Conservation (phyloP, 2,329 filamentous ascomycete genomes). For the Erysiphe pulchra region DNA sequence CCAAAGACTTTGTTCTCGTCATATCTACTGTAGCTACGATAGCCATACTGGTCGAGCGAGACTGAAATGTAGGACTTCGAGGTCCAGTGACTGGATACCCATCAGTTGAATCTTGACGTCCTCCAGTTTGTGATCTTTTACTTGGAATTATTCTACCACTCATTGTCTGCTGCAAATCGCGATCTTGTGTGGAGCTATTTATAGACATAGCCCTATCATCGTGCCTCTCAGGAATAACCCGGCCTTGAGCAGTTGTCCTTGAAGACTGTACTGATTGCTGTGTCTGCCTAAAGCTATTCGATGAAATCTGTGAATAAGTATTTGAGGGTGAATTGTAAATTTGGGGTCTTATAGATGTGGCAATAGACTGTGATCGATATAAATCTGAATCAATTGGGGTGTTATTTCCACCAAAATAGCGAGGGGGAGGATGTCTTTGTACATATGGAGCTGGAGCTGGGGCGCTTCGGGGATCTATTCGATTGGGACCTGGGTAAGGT, state of each 20-base stretch:
- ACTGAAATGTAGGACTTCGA: slow-evolving; percentile 20
- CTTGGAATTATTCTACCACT: slow-evolving; percentile 78
- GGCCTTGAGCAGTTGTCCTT: slow-evolving; percentile 70
- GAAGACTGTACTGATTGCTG: slow-evolving; percentile 42
- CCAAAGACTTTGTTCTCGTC: slow-evolving; percentile 68
- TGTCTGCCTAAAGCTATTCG: slow-evolving; percentile 54
- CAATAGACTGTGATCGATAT: slow-evolving; percentile 84
- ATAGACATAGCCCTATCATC: slow-evolving; percentile 93
- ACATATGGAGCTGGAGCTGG: slow-evolving; percentile 19
- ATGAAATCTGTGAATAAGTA: slow-evolving; percentile 38
- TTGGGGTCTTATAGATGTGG: slow-evolving; percentile 44
- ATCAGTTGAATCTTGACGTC: slow-evolving; percentile 10
- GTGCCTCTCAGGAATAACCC: slow-evolving; percentile 72
- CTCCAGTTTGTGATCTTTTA: slow-evolving; percentile 22
- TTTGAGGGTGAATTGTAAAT: slow-evolving; percentile 40
- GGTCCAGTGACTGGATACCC: slow-evolving; percentile 7
- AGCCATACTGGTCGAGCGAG: slow-evolving; percentile 33
- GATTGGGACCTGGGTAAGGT: slow-evolving; percentile 42
- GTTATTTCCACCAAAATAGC: slow-evolving; percentile 30
- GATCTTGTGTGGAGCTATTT: slow-evolving; percentile 56
- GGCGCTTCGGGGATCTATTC: slow-evolving; percentile 14
- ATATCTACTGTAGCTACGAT: slow-evolving; percentile 19
- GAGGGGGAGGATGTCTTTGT: slow-evolving; percentile 23
- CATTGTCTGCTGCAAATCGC: slow-evolving; percentile 71
- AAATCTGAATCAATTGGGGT: slow-evolving; percentile 63